Conservation (phyloP, 2,329 filamentous ascomycete species). For the Colletotrichum kahawae region DNA sequence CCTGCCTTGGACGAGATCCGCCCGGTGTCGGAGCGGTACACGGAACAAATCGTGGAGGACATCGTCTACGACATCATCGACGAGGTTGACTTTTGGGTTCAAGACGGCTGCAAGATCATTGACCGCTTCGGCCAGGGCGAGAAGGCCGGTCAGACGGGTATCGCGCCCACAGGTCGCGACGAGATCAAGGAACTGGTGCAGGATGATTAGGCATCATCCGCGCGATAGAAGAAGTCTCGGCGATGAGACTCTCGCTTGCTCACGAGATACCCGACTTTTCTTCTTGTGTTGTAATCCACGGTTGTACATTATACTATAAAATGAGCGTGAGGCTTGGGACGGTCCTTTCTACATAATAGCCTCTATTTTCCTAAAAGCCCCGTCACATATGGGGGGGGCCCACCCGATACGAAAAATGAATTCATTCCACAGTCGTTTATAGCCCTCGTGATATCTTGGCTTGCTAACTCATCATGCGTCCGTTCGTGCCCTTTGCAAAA, state of each 20-base stretch:
- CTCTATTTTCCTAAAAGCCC: background rate
- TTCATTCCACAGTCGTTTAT: background rate
- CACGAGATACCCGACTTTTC: constrained; percentile 14
- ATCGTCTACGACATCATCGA: constrained; percentile 92
- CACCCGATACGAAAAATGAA: background rate
- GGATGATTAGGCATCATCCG: constrained; percentile 52
- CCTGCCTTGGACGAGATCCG: constrained; percentile 44
- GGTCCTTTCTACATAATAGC: background rate
- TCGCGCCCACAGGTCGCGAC: constrained; percentile 49
- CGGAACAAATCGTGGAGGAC: constrained; percentile 94
- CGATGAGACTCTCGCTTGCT: background rate
- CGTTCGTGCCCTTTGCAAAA: background rate
- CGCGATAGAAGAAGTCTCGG: background rate
- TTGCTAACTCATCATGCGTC: background rate
- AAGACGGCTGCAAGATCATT: constrained; percentile 63
- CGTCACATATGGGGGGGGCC: background rate
- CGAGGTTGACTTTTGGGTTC: constrained; percentile 88
- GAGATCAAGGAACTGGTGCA: constrained; percentile 72
- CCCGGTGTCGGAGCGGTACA: constrained; percentile 78
- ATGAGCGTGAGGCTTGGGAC: background rate
- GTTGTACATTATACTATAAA: background rate
- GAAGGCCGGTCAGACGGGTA: constrained; percentile 47
- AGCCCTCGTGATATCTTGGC: background rate
- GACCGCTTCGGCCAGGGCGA: constrained; percentile 42
- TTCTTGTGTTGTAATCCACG: background rate